Conservation (phyloP, 1,284 basidiomycete genomes). For the Boletus coffeatus region DNA sequence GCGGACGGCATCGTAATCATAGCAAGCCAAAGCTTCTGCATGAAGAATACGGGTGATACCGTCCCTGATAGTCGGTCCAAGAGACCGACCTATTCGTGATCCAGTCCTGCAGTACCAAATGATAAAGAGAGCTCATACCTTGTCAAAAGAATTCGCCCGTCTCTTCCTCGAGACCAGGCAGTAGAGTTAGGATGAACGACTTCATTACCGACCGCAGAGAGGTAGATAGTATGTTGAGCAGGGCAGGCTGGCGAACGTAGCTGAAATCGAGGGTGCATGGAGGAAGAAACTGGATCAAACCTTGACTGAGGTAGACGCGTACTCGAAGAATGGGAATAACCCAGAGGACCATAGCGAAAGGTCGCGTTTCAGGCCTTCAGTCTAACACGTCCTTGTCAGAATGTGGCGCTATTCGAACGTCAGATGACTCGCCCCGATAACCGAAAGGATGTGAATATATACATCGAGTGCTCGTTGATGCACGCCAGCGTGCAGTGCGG, state of each 20-base stretch:
- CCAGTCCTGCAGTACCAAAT: constrained; percentile 5
- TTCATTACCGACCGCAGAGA: constrained; percentile 92
- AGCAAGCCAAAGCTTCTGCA: constrained; percentile 92
- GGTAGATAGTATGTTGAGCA: constrained; percentile 88
- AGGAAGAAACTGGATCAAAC: constrained; percentile 34
- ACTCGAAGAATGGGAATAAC: constrained; percentile 99
- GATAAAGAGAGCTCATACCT: constrained; percentile 43
- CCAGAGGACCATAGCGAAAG: constrained; percentile 64
- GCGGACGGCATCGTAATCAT: constrained; percentile 88
- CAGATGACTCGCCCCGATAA: constrained; percentile 70
- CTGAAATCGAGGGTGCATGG: not conserved
- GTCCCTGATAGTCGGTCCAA: constrained; percentile 81
- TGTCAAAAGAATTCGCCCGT: constrained; percentile 94
- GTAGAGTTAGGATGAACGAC: constrained; percentile 86
- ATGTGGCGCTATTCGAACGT: not conserved
- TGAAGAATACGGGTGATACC: constrained; percentile 83
- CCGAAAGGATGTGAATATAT: constrained; percentile 85
- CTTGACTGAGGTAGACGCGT: constrained; percentile 93
- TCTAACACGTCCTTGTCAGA: constrained; percentile 39
- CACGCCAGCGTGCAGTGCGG: constrained; percentile 93
- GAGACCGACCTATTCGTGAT: constrained; percentile 59
- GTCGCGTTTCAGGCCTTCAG: constrained; percentile 85
- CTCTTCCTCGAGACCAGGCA: constrained; percentile 95
- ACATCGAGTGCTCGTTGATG: constrained; percentile 97
- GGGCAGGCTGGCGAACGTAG: constrained; percentile 52